These are phyloP conservation scores for Phaeosphaeriaceae sp. DNA, from an alignment of 2,329 filamentous ascomycete species.

Conservation along the genomic window DNA sequence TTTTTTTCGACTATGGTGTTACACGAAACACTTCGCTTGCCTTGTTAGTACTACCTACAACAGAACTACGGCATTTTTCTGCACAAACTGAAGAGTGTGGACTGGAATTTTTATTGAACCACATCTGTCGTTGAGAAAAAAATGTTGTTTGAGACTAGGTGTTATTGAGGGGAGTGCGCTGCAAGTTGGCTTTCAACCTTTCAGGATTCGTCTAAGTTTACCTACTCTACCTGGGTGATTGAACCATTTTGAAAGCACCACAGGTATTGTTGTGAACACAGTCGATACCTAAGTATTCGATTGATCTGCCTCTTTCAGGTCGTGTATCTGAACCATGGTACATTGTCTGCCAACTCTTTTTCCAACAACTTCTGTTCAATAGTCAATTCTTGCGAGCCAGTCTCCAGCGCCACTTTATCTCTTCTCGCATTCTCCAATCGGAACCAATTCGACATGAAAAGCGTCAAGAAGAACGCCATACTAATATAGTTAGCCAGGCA, in stretches of 20 bases:
- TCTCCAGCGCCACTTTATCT: conserved; percentile 55
- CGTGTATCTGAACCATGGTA: conserved; percentile 52
- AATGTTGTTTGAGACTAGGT: no score
- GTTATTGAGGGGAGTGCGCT: no score
- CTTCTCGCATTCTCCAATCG: conserved; percentile 63
- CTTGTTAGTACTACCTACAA: neutral
- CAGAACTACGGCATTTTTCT: neutral
- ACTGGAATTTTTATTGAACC: no score
- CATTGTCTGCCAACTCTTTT: conserved; percentile 63
- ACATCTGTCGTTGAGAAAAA: no score
- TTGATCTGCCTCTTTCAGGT: conserved; percentile 10
- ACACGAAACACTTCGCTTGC: neutral
- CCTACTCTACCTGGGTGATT: no score
- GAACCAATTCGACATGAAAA: conserved; percentile 65
- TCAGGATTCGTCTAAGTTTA: no score
- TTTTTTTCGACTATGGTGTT: neutral
- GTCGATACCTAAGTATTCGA: no score
- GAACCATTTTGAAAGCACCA: no score
- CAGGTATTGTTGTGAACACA: neutral
- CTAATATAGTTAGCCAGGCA: conserved; percentile 14
- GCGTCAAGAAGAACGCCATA: conserved; percentile 59
- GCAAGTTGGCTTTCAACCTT: no score
- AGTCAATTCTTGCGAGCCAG: conserved; percentile 56
- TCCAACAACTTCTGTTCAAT: conserved; percentile 61
- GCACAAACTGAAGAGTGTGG: neutral